Evolutionary conservation across 306 rosid species (phyloP).

Genomic region (Lagenaria siceraria): DNA sequence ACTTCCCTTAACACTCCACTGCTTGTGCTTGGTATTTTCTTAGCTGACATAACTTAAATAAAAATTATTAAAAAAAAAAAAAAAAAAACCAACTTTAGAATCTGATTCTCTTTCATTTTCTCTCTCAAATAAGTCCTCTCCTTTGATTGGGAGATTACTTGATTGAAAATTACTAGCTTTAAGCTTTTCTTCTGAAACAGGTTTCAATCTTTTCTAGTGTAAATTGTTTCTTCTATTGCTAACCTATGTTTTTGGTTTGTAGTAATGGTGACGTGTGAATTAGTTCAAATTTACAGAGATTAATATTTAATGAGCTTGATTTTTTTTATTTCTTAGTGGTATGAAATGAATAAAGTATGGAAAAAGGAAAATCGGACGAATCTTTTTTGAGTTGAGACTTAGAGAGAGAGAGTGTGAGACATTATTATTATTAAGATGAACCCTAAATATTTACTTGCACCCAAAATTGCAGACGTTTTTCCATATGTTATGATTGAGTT

Average conservation of each 20-base stretch:
- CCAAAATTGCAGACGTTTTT: background rate
- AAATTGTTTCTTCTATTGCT: background rate
- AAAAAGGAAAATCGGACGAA: background rate
- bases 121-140: background rate
- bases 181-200: too few relatives aligned
- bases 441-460: background rate
- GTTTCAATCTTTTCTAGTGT: background rate
- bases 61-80: too few relatives aligned
- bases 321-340: background rate
- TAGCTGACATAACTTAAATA: background rate
- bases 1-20: constrained; percentile 1
- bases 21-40: background rate
- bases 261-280: background rate
- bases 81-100: background rate
- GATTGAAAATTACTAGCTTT: background rate
- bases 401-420: background rate
- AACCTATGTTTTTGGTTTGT: background rate
- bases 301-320: background rate
- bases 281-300: background rate
- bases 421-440: background rate
- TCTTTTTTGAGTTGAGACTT: background rate
- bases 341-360: background rate
- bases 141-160: background rate
- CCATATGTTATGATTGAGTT: background rate
- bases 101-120: background rate